phyloP scores from a whole-genome alignment of 2,329 filamentous ascomycete genomes.

The Curvularia sp. region DNA sequence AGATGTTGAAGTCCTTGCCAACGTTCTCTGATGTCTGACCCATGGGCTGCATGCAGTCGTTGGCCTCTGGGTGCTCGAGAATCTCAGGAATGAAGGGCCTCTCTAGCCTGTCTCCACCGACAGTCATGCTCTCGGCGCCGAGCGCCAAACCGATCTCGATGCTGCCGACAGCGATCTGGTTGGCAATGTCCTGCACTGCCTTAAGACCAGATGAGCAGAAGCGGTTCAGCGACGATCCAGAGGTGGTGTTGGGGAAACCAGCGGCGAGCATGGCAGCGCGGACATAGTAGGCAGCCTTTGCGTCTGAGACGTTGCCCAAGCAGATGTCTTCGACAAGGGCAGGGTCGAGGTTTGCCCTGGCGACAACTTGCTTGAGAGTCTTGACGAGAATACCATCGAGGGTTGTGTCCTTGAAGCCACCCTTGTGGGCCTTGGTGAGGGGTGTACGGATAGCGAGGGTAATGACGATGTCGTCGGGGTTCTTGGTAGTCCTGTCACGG shows the following conservation, averaged over 20 bases:
- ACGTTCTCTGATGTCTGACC: slow-evolving; percentile 98
- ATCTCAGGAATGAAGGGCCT: slow-evolving; percentile 80
- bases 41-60: slow-evolving; percentile 93
- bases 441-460: slow-evolving; percentile 91
- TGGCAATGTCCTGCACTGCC: slow-evolving; percentile 92
- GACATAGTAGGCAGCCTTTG: slow-evolving; percentile 87
- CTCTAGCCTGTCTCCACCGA: slow-evolving; percentile 72
- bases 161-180: slow-evolving; percentile 78
- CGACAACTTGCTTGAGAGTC: slow-evolving; percentile 70
- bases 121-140: slow-evolving; percentile 88
- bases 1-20: slow-evolving; percentile 84
- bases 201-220: slow-evolving; percentile 98
- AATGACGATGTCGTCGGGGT: slow-evolving; percentile 95
- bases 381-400: slow-evolving; percentile 88
- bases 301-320: slow-evolving; percentile 88
- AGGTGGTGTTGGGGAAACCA: slow-evolving; percentile 89
- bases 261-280: slow-evolving; percentile 89
- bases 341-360: slow-evolving; percentile 79
- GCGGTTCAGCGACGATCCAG: slow-evolving; percentile 83
- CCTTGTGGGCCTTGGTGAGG: slow-evolving; percentile 86
- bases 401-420: slow-evolving; percentile 91
- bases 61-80: slow-evolving; percentile 74
- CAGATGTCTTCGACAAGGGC: slow-evolving; percentile 86
- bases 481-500: slow-evolving; percentile 77
- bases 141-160: slow-evolving; percentile 89